Evolutionary conservation across 2,329 filamentous ascomycete genomes (phyloP).

Genomic region (Colletotrichum limetticola): DNA sequence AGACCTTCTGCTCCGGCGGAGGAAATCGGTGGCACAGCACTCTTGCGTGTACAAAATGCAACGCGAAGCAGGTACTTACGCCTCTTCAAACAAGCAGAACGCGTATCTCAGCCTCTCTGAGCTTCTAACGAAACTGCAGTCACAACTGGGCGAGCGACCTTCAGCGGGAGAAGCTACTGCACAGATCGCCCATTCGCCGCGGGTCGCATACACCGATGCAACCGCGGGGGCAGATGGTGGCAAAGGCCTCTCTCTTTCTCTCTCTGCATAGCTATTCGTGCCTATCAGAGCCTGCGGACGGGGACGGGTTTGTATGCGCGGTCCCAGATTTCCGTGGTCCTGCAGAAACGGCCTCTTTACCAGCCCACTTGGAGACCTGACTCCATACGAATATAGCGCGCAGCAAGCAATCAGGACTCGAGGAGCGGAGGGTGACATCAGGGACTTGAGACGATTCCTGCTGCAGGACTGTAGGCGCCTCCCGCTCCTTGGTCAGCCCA

Average conservation of each 20-base stretch:
- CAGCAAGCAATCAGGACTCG: not conserved
- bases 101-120: not conserved
- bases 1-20: not conserved
- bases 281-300: not conserved
- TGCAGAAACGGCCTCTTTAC: not conserved
- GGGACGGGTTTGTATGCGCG: not conserved
- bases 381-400: not conserved
- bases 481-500: slow-evolving; percentile 33
- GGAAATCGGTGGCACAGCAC: not conserved
- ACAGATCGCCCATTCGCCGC: slow-evolving; percentile 29
- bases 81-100: not conserved
- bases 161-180: slow-evolving; percentile 15
- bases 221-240: not conserved
- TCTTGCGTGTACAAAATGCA: not conserved
- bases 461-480: slow-evolving; percentile 26
- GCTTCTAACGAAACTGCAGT: too few relatives aligned
- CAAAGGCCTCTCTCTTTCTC: not conserved
- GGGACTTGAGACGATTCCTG: slow-evolving; percentile 28
- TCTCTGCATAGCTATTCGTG: not conserved
- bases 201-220: slow-evolving; percentile 25
- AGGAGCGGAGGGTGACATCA: slow-evolving; percentile 19
- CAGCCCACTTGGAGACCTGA: not conserved
- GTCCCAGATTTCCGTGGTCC: not conserved
- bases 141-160: not conserved
- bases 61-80: not conserved